Evolutionary conservation across 441 rosid genomes (phyloP), one percentile per base, ranked within the genome.

Genomic region (Viola pubescens): DNA sequence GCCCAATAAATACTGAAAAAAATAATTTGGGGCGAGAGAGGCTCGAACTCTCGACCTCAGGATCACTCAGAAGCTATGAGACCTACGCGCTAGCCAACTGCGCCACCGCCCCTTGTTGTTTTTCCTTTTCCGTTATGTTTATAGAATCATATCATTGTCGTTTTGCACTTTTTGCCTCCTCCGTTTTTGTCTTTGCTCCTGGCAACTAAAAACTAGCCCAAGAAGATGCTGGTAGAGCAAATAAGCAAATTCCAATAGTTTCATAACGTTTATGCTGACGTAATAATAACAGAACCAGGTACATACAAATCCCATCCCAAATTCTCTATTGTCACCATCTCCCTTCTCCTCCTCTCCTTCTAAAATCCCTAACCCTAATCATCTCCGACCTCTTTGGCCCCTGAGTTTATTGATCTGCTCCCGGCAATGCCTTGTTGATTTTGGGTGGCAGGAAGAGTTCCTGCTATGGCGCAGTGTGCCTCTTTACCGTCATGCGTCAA

Each of bases 31-130:
- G 88, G 89, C 77, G 94, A 81, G 92, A 86, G 89, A 83, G 84
- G 83, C 84, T 83, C 84, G 84, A 89, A 84, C 98, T 83, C 91
- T 82, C 89, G 91, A 92, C 91, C 98, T 84, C 87, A 86, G 86
- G 95, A 84, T 84, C 0, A 75, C 98, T 82, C 87, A 59, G 10
- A 1, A 69, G 92, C 85, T 81, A 81, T 81, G 87, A 84, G 88
- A 82, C 91, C 83, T 81, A 81, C 88, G 84, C 86, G 84, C 86
- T 82, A 85, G 84, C 88, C 88, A 82, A 81, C 88, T 87, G 85
- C 66, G 66, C 61, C 61, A 61, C 65, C 65, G 48, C 65, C 65
- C 52, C 59, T 19, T 14, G 0, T 4, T 44, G 41, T 1, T 6
- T 10, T 16, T 16, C 19, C 0, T 16, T 16, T 16, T 16, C 0